Base-by-base conservation (phyloP, 2,329 filamentous ascomycete genomes). In the Talaromyces sp. region DNA sequence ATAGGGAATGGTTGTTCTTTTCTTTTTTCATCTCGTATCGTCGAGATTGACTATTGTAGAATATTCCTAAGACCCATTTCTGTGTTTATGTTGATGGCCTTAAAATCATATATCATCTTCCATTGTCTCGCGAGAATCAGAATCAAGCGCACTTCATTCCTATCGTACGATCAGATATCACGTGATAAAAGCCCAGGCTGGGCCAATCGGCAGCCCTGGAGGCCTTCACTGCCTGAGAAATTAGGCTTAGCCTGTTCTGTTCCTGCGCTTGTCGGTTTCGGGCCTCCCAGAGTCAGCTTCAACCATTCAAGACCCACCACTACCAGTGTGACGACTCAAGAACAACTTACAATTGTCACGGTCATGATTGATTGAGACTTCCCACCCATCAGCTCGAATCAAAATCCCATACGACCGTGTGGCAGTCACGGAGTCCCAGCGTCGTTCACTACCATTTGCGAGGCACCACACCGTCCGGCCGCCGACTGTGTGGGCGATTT, bases 211-310 rank as follows among this genome's bases (percentile, higher is more conserved):
- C 41, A 28, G 25, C n/a, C n/a, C n/a, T n/a, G n/a, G n/a, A n/a
- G n/a, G 7, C 3, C 25, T 28, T 28, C 25, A 28, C n/a, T 25
- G 17, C 41, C 41, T 22, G 19, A 25, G 22, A 13, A 25, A 33
- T n/a, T 21, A 33, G 19, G 33, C 28, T 11, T 40, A 17, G 21
- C 36, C 13, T 21, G 25, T 22, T 17, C 28, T 28, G 52, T 36
- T 54, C 52, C 52, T 54, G 52, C 52, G 52, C 39, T 43, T 54
- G 37, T 54, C 36, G 28, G 10, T 35, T 53, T 54, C 22, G 52
- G 45, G 45, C 45, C 45, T 48, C 45, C n/a, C n/a, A n/a, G n/a
- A n/a, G n/a, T 48, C 45, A 54, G n/a, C 25, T 45, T 54, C 52
- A 43, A 19, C 52, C 7, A 36, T 54, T 41, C 17, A 25, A 35